Evolutionary conservation across 2,329 filamentous ascomycete species (phyloP), one percentile per base, ranked within the genome.

Genomic region (Colletotrichum chlorophyti): DNA sequence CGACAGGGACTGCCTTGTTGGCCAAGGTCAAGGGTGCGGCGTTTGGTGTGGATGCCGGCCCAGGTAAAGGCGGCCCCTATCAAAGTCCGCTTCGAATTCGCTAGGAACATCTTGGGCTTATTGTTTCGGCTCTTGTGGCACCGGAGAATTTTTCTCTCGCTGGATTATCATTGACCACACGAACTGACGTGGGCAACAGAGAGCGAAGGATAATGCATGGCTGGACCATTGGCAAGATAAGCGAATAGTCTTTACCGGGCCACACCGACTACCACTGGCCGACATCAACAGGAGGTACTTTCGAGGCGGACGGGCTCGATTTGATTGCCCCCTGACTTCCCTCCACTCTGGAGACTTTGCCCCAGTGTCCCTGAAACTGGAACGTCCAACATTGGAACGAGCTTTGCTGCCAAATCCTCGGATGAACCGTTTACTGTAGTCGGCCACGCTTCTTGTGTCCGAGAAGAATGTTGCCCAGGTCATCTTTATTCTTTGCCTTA

Each of bases 1-100:
- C 17, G 40, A 45, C 47, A 53, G 26, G 53, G 53, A 5, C 21
- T 14, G 19, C 35, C 21, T n/a, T n/a, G n/a, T n/a, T n/a, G n/a
- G n/a, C n/a, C n/a, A n/a, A n/a, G n/a, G n/a, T n/a, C n/a, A n/a
- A n/a, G n/a, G n/a, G n/a, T n/a, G n/a, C n/a, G n/a, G n/a, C n/a
- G n/a, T n/a, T n/a, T n/a, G n/a, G n/a, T n/a, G n/a, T n/a, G n/a
- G n/a, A n/a, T n/a, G n/a, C n/a, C n/a, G n/a, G n/a, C n/a, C 26
- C 24, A 21, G 41, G 41, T 15, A 19, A 45, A 45, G 24, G 41
- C 23, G n/a, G n/a, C n/a, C n/a, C n/a, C n/a, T n/a, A n/a, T n/a
- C n/a, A n/a, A n/a, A n/a, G n/a, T n/a, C n/a, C n/a, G n/a, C n/a
- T n/a, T n/a, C n/a, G n/a, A n/a, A n/a, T n/a, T n/a, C n/a, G n/a